Base-by-base conservation (phyloP, 2,329 filamentous ascomycete genomes). In the Colletotrichum sp. region DNA sequence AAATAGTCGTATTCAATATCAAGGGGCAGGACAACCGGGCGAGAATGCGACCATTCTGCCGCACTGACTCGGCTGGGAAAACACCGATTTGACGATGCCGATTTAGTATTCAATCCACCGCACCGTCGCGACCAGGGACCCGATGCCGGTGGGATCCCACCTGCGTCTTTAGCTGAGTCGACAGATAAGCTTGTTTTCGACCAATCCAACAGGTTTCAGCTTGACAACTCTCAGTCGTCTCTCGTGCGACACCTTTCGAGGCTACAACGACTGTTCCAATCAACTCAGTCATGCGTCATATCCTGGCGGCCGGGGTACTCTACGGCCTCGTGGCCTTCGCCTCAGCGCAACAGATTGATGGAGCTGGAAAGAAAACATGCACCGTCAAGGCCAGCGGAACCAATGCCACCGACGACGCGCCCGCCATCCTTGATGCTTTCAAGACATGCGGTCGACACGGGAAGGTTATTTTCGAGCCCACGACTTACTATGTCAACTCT, bases 401-500 rank as follows among this genome's bases (percentile, higher is more conserved):
- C 16, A 55, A 80, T 18, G 80, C 79, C 2, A 79, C 77, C 18
- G 83, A 85, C 64, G 82, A 84, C 60, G 82, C 81, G 4, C 80
- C 79, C 1, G 78, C 78, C 18, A 84, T 85, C 30, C 77, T 81
- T 44, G 65, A 81, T 8, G 82, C 83, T 2, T 81, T 85, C 69
- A 82, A 81, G 49, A 49, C 77, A 4, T 85, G 83, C 66, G 79
- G 79, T 8, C 69, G 62, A 13, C 79, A 79, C 24, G 79, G 80
- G 13, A 76, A 83, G 30, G 78, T 85, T 13, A 80, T 83, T 44
- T 78, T 85, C 39, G 79, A 83, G 6, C 81, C 83, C 12, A 78
- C 79, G 3, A 79, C 77, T 18, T 85, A 85, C 79, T 78, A 82
- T 65, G 82, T 85, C 73, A 78, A 78, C 44, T 78, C 78, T 4